Base-by-base conservation (phyloP, 164 flowering plant species). In the Cinnamomum micranthum region DNA sequence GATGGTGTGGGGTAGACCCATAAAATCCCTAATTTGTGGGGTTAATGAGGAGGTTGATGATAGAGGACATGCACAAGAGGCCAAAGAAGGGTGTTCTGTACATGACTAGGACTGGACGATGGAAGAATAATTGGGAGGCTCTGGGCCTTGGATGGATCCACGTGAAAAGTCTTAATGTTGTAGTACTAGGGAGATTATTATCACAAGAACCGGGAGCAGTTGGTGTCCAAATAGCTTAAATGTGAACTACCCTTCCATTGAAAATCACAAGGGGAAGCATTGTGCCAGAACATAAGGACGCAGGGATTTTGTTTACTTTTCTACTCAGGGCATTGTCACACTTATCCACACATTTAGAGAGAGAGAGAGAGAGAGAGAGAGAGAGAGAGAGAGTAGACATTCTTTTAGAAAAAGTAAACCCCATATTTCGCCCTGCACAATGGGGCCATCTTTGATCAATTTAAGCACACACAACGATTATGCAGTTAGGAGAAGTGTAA, bases 71-170 rank as follows among this genome's bases (percentile, higher is more conserved):
- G 33, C 67, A 64, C 28, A 24, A 22, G 31, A n/a, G 10, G 50
- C 19, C 70, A 28, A 69, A 69, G 69, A 22, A 20, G n/a, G 10
- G 67, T 67, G 50, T 4, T n/a, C 14, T 67, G n/a, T 22, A 15
- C 22, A 17, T 67, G 71, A 69, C 55, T 4, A 35, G 71, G 71
- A 47, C 52, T 3, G 52, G 22, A 69, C 41, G 71, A 69, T 69
- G 23, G 55, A 41, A 15, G 27, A 69, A 20, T 35, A 41, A 47
- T 69, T 47, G 55, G 71, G 25, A 23, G 51, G 23, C 23, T 4
- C 10, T 5, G 47, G 22, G n/a, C 12, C 3, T 12, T 55, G n/a
- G 27, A 31, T 47, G 2, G 25, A 35, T n/a, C 71, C 55, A 69
- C 71, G 55, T 69, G 71, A 69, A 41, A 14, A 15, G 41, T 13